Conservation (phyloP, 805 yeast species). For the Monosporozyma solicola region DNA sequence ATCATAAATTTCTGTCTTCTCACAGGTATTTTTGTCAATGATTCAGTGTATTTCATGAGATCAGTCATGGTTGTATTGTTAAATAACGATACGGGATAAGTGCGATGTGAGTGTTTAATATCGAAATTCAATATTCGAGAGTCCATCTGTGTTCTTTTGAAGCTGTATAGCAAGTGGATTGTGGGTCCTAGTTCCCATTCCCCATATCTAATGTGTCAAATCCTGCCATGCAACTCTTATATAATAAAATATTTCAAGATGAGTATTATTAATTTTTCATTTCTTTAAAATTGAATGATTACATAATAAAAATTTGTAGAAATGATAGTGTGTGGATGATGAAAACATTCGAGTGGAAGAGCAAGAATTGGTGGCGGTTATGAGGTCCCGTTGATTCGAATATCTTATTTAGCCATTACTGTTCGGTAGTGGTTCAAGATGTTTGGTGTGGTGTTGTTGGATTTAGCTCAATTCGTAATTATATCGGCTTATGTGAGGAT, state of each 20-base stretch:
- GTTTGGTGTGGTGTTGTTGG: too few relatives aligned
- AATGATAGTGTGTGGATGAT: neutral
- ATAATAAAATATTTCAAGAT: neutral
- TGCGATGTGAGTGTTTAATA: slow-evolving; percentile 61
- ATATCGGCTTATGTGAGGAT: too few relatives aligned
- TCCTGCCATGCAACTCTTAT: neutral
- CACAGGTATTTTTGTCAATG: slow-evolving; percentile 69
- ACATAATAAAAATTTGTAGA: neutral
- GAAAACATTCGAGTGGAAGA: neutral
- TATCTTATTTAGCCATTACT: too few relatives aligned
- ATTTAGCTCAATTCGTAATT: too few relatives aligned
- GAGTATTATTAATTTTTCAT: neutral
- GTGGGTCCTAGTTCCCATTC: neutral
- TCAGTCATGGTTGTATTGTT: slow-evolving; percentile 36
- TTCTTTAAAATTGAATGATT: neutral
- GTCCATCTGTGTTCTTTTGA: neutral
- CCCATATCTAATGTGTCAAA: neutral
- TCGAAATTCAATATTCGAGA: slow-evolving; percentile 3
- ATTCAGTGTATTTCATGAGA: slow-evolving; percentile 57
- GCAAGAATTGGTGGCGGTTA: too few relatives aligned
- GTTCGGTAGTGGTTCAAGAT: too few relatives aligned
- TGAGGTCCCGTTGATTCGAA: too few relatives aligned
- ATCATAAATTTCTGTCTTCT: slow-evolving; percentile 81
- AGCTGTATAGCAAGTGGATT: neutral
- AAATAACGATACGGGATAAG: slow-evolving; percentile 38